Conservation (phyloP, 441 rosid species). For the Codiaeum variegatum region DNA sequence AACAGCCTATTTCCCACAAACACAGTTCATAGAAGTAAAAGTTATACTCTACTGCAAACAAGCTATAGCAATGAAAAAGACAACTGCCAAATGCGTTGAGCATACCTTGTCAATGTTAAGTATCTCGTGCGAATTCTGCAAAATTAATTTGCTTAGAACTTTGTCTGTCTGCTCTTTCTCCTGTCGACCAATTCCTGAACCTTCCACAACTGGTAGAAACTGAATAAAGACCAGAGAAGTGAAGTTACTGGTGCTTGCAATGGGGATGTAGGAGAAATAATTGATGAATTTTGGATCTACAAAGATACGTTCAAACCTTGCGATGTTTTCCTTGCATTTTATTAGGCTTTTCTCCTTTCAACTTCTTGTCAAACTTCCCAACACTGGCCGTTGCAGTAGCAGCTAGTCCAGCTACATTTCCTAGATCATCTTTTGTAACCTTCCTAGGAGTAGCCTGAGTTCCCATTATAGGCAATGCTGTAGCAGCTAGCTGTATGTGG, state of each 20-base stretch:
- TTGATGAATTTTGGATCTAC: neutral
- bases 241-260: neutral
- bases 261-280: neutral
- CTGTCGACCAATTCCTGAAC: conserved; percentile 45
- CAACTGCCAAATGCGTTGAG: neutral
- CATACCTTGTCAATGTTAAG: conserved; percentile 78
- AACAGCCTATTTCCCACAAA: conserved; percentile 49
- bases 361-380: conserved; percentile 89
- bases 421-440: conserved; percentile 62
- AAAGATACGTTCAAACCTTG: conserved; percentile 45
- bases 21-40: neutral
- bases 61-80: neutral
- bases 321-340: conserved; percentile 78
- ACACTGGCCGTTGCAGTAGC: conserved; percentile 90
- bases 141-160: conserved; percentile 67
- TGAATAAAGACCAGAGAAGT: conserved; percentile 24
- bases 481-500: conserved; percentile 84
- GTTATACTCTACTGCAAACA: neutral
- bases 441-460: conserved; percentile 63
- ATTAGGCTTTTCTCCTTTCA: conserved; percentile 72
- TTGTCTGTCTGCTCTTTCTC: conserved; percentile 82
- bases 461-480: conserved; percentile 83
- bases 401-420: conserved; percentile 84
- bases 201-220: conserved; percentile 80
- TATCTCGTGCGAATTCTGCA: conserved; percentile 81